Evolutionary conservation across 2,329 filamentous ascomycete genomes (phyloP), one percentile per base, ranked within the genome.

Genomic region (Pseudocercospora macadamiae): DNA sequence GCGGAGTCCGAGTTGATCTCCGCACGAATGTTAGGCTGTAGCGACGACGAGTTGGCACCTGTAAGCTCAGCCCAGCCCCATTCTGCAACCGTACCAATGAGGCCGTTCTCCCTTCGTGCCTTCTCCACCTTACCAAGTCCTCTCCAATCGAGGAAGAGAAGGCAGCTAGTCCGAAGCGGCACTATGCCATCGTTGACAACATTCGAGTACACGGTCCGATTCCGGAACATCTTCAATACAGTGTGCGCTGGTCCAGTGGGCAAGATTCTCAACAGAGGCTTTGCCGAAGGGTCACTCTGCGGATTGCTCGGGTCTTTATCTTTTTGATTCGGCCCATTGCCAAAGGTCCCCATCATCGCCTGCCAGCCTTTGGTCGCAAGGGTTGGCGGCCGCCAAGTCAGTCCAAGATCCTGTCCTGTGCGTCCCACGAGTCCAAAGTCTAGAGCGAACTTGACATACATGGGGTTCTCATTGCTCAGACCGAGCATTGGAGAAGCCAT

Each of bases 181-280:
- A 99, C 95, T 66, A 99, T 97, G 2, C 93, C 93, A 75, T 97
- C 93, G 70, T 97, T 97, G 66, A 97, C 93, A 10, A 97, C 93
- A 69, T 97, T 97, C 1, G 93, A 96, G 73, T 97, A 97, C 1
- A 97, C 82, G 0, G 95, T 97, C 14, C 93, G 83, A 72, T 96
- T 96, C 19, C 91, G 83, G 74, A 97, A 97, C 76, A 90, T 91
- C 71, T 89, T 88, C 37, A 97, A 77, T 1, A 93, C 93, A 55
- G 86, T 85, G 73, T 97, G 93, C 5, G 93, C 95, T 14, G 93
- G 93, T 0, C 93, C 93, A 6, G 91, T 96, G 0, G 95, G 93
- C 21, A 97, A 77, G 63, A 97, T 96, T 18, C 93, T 85, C 18
- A 97, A 77, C 34, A 97, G 78, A 2, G 93, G 93, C 73, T 97